These are phyloP conservation scores for Sutorius eximius DNA, from an alignment of 1,284 basidiomycete species.

Conservation along the genomic window DNA sequence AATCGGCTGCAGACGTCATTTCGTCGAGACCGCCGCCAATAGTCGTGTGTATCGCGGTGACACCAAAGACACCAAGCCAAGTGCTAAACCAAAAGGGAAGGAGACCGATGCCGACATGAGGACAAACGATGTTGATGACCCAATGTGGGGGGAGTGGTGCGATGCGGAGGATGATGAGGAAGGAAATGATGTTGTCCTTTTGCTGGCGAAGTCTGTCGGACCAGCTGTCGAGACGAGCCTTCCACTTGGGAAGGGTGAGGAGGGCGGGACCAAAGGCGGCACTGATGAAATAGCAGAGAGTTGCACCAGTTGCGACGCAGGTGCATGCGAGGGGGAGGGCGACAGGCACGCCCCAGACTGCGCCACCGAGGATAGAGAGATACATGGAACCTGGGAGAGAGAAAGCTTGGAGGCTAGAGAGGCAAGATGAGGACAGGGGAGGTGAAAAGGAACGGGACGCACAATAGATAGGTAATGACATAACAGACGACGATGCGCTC, in stretches of 20 bases:
- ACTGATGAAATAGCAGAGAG: constrained; percentile 92
- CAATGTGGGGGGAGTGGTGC: constrained; percentile 96
- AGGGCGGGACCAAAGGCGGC: constrained; percentile 88
- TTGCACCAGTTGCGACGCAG: constrained; percentile 88
- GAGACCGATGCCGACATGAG: constrained; percentile 88
- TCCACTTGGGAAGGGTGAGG: constrained; percentile 82
- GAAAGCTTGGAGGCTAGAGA: constrained; percentile 86
- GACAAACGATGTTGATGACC: constrained; percentile 92
- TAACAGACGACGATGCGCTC: constrained; percentile 81
- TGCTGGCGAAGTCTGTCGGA: constrained; percentile 69
- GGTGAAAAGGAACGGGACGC: constrained; percentile 27
- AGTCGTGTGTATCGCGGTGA: constrained; percentile 92
- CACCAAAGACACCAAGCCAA: constrained; percentile 89
- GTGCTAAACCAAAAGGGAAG: constrained; percentile 89
- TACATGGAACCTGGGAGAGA: constrained; percentile 98
- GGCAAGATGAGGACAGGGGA: constrained; percentile 17
- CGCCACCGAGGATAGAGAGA: constrained; percentile 93
- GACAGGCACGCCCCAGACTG: constrained; percentile 90
- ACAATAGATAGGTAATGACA: constrained; percentile 91
- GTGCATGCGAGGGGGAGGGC: constrained; percentile 91
- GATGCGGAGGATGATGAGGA: constrained; percentile 91
- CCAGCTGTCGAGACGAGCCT: constrained; percentile 81
- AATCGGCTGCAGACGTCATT: constrained; percentile 92
- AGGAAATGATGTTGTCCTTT: constrained; percentile 79
- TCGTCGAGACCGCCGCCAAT: constrained; percentile 93